Percentiles rank a stretch among this genome's conserved stretches.
Conservation (phyloP, 495 filamentous ascomycete genomes). For the Immersiella caudata region DNA sequence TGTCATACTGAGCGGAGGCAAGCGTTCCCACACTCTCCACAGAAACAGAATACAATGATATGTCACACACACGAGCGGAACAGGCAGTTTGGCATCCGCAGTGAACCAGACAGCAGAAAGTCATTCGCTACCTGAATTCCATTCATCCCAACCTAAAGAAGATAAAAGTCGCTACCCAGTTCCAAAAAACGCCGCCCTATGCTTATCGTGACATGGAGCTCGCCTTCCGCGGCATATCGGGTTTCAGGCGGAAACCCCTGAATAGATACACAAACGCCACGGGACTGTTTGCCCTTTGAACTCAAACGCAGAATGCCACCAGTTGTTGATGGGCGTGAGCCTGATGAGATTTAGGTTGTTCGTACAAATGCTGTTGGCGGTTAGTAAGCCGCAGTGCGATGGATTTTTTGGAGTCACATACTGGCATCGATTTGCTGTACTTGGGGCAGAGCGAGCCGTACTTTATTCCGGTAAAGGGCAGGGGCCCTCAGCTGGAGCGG, state of each 20-base stretch:
- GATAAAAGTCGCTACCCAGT: neutral
- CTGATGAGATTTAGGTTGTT: constrained; percentile 7
- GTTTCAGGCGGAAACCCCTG: neutral
- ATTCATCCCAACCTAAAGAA: neutral
- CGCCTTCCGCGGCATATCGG: too few relatives aligned
- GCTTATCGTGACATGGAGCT: neutral
- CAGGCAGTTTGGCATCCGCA: too few relatives aligned
- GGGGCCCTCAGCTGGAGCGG: constrained; percentile 77
- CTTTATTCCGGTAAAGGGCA: constrained; percentile 89
- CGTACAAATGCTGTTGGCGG: constrained; percentile 44
- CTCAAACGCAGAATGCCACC: neutral
- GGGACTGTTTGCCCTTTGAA: neutral
- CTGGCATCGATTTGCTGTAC: constrained; percentile 95
- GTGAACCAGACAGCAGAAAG: neutral
- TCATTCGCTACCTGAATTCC: neutral
- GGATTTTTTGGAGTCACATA: constrained; percentile 54
- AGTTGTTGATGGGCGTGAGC: neutral
- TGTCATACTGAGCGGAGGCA: too few relatives aligned
- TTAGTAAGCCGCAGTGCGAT: neutral
- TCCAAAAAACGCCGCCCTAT: constrained; percentile 2
- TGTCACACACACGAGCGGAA: too few relatives aligned
- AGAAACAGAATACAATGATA: too few relatives aligned
- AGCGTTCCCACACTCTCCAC: too few relatives aligned
- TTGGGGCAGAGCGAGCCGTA: constrained; percentile 82
- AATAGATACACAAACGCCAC: neutral